Base-by-base conservation (phyloP, 2,329 filamentous ascomycete genomes). In the Epichloe aotearoae region DNA sequence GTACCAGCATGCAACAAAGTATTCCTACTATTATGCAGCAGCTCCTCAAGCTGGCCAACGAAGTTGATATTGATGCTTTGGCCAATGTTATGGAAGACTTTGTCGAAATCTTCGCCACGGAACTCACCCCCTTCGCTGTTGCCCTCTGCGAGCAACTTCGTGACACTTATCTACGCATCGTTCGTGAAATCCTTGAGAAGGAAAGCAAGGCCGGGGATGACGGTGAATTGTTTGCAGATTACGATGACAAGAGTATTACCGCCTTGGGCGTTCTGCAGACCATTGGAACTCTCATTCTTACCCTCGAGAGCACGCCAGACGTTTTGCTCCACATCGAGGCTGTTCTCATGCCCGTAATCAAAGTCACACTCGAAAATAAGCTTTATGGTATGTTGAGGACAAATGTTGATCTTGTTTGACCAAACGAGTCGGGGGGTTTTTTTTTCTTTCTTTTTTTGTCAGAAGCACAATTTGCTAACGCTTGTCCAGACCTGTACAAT, bases 71-170 rank as follows among this genome's bases (percentile, higher is more conserved):
- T 46, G 93, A 98, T 67, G 90, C 93, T 5, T 75, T 98, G 40
- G 91, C 93, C 20, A 97, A 97, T 62, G 93, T 98, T 39, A 98
- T 98, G 93, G 93, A 98, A 69, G 93, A 98, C 64, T 98, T 98
- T 64, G 93, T 98, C 44, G 93, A 98, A 67, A 90, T 97, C 2
- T 98, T 98, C 64, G 91, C 93, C n/a, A 79, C 88, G 3, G 93
- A 98, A 66, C 77, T 98, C 45, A 97, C 93, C 5, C 93, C 93
- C 3, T 98, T 98, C 61, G 93, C 93, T 11, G 91, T 98, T 34
- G 93, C 93, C 4, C 75, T 98, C 4, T 95, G 89, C 62, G 90
- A 97, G 69, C 93, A 98, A 69, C 75, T 98, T 46, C 84, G 91
- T 42, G 93, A 98, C 62, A 98, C 93, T 0, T 98, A 98, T 62